Base-by-base conservation (phyloP, 495 filamentous ascomycete genomes). In the Achaetomiella virescens region DNA sequence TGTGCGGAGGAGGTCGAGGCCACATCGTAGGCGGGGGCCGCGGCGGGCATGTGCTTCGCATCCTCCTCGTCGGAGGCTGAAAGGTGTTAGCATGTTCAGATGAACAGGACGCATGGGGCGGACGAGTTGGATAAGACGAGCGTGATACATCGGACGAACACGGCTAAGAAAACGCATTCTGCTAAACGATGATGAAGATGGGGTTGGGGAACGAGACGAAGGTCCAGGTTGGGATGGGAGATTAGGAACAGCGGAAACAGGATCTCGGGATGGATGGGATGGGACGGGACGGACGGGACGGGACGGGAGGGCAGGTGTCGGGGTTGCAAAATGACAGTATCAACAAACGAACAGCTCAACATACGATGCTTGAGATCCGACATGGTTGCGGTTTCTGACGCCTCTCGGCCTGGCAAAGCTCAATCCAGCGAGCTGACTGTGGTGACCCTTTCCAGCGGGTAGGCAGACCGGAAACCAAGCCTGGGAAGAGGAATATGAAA, bases 281-380 rank as follows among this genome's bases (percentile, higher is more conserved):
- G 36, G 17, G 22, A 33, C 6, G 21, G 0, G 38, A 43, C 9
- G n/a, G n/a, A 1, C n/a, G 25, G 20, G 38, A n/a, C 1, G 49
- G 25, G n/a, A 20, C 12, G 27, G 6, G 27, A 6, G 6, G 6
- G 31, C 11, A 12, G 48, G 22, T 4, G 35, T 14, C 14, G 14
- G 24, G 6, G 21, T 18, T 36, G 33, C 18, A 15, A 24, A 5
- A 22, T 21, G 14, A n/a, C 10, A n/a, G 3, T 3, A n/a, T 3
- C 10, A 14, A 14, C 17, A 15, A 46, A 22, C 14, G 2, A 1
- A 22, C 3, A 46, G 2, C 5, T 21, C 1, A 17, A 48, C 43
- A 12, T 48, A 55, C 52, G 20, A 12, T 55, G 52, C 35, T 55
- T 55, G 31, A 55, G 43, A 17, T 55, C 52, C 1, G 52, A 55